Evolutionary conservation across 2,329 filamentous ascomycete species (phyloP), one percentile per base, ranked within the genome.

Genomic region (Geoglossum cookeanum): DNA sequence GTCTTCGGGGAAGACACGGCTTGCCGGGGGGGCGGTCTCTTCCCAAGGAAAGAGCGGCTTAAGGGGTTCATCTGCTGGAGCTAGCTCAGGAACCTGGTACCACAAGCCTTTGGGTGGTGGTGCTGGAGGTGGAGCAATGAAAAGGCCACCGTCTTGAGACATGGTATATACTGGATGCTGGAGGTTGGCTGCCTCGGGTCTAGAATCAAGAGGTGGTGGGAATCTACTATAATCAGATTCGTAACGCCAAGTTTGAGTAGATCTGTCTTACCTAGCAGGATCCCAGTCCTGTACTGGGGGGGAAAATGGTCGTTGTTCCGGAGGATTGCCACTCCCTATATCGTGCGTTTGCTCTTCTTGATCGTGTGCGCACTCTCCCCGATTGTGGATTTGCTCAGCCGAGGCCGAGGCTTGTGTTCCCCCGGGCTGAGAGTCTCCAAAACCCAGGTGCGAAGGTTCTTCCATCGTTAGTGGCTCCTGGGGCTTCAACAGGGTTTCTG

Each of bases 1-100:
- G 59, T 82, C 78, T 59, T 82, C 79, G 52, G 74, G 71, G 64
- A 90, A 92, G 11, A 82, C 75, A 62, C 87, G 79, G 11, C 78
- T 79, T 8, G 80, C 71, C 63, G 75, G 79, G 11, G 83, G 76
- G 60, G 78, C 79, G 58, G 82, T 73, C 47, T 70, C 71, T 68
- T 98, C 92, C 92, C 92, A 98, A 0, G 92, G 92, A 68, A 98
- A 98, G 54, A 97, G 83, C 2, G 82, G 77, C 53, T 78, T 76
- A 13, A 82, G 78, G 60, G 73, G 78, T 61, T 81, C 74, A 48
- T 76, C 72, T 53, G 79, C 75, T 27, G 80, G 79, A 17, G 74
- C 73, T 59, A 79, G 76, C 61, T 76, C 66, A 4, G 89, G 89
- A 39, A 94, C 78, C 64, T 91, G 75, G 67, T 92, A 95, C 77